Conservation (phyloP, 2,329 filamentous ascomycete genomes). For the Aspergillus sergii region DNA sequence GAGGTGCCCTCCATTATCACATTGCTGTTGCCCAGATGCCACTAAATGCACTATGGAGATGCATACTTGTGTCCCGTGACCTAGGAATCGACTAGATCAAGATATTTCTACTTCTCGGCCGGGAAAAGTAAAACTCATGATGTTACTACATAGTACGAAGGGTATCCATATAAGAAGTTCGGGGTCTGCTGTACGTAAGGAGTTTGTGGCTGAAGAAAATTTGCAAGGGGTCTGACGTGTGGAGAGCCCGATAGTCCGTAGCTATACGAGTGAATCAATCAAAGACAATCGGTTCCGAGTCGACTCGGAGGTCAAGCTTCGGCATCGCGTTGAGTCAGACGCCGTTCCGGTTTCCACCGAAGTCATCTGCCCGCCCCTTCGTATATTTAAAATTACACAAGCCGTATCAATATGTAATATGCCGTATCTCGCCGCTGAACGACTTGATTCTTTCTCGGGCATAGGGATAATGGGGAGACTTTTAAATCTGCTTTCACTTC, state of each 20-base stretch:
- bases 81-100: neutral
- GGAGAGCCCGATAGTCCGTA: neutral
- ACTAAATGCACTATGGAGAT: too few species aligned
- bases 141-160: too few species aligned
- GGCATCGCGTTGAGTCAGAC: constrained; percentile 2
- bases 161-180: neutral
- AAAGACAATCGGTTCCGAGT: neutral
- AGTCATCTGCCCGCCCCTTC: neutral
- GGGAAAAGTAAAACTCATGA: neutral
- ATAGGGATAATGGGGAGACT: constrained; percentile 34
- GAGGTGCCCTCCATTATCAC: too few species aligned
- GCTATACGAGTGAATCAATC: too few species aligned
- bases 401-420: constrained; percentile 18
- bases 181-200: constrained; percentile 3
- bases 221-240: neutral
- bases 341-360: constrained; percentile 2
- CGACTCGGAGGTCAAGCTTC: neutral
- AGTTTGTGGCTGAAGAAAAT: neutral
- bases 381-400: constrained; percentile 8
- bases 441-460: neutral
- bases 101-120: neutral
- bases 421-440: neutral
- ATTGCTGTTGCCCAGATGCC: too few species aligned
- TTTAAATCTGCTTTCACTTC: constrained; percentile 30
- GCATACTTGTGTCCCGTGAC: too few species aligned